Conservation (phyloP, 2,329 filamentous ascomycete species). For the Dactylella cylindrospora region DNA sequence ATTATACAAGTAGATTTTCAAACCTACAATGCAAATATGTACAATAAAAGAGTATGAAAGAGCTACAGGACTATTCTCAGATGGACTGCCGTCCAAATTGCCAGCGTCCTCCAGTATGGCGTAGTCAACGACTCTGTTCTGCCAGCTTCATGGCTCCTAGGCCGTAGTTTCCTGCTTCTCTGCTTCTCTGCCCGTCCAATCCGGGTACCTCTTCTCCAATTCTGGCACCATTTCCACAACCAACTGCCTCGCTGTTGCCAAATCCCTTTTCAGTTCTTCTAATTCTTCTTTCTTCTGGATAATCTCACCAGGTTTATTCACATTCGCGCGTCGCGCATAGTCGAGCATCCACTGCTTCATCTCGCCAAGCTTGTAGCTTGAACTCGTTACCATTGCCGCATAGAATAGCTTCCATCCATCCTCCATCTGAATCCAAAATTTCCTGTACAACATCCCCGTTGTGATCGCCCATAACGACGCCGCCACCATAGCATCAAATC, state of each 20-base stretch:
- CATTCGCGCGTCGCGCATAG: neutral
- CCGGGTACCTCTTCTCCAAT: constrained; percentile 4
- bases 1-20: too few relatives aligned
- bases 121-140: too few relatives aligned
- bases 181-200: too few relatives aligned
- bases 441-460: neutral
- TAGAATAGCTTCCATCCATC: neutral
- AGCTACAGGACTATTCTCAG: too few relatives aligned
- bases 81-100: too few relatives aligned
- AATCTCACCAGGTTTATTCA: neutral
- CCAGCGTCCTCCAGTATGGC: too few relatives aligned
- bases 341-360: neutral
- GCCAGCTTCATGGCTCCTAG: too few relatives aligned
- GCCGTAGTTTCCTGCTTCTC: too few relatives aligned
- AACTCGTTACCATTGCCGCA: too few relatives aligned
- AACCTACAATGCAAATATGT: too few relatives aligned
- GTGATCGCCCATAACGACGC: neutral
- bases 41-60: too few relatives aligned
- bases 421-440: neutral
- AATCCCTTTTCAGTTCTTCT: neutral
- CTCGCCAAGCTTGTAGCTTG: neutral
- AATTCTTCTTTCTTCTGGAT: constrained; percentile 7
- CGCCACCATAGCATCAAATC: constrained; percentile 1
- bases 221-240: constrained; percentile 18
- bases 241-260: constrained; percentile 15